Evolutionary conservation across 768 basidiomycete species (phyloP), one percentile per base, ranked within the genome.

Genomic region (Trichaptum fuscoviolaceum): DNA sequence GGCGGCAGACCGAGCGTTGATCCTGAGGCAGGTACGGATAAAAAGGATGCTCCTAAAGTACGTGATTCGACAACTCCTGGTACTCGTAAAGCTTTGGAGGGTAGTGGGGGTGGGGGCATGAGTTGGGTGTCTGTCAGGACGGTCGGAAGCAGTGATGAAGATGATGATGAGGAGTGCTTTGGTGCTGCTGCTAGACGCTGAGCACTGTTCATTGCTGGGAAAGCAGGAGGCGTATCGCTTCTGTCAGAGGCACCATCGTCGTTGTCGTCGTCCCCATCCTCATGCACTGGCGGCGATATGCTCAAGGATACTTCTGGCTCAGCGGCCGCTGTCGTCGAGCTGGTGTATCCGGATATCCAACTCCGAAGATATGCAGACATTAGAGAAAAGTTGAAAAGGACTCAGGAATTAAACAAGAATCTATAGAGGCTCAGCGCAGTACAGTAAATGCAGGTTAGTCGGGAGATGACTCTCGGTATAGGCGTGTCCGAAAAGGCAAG

Each of bases 161-260:
- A 74, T 12, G 78, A 69, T 10, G 69, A 65, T 52, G 42, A 52
- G 12, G 42, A 52, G 42, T 4, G 42, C 42, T 30, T 30, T 30
- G 30, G 30, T 8, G 30, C 4, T 30, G 42, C 42, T 36, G 77
- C 69, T 25, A 83, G 78, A 27, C 92, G 85, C 71, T 94, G 92
- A 4, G 87, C 89, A 68, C 92, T 93, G 72, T 82, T 82, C 4
- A 86, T 77, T 63, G 83, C 84, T 26, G 92, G 92, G 73, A 94
- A 94, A 0, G 87, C 85, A 12, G 92, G 92, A 7, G 92, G 87
- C 15, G 71, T 70, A 70, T 92, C 85, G 74, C 77, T 66, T 78
- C 76, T 57, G 62, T 68, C 71, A 78, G 77, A 2, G 73, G 78
- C 68, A 74, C 81, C 69, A 63, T 83, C 81, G 67, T 79, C 76